A percentile compares a stretch with the other conserved stretches of the same genome.
Evolutionary conservation across 2,329 filamentous ascomycete species (phyloP).

Genomic region (Chaetothyriales sp.): DNA sequence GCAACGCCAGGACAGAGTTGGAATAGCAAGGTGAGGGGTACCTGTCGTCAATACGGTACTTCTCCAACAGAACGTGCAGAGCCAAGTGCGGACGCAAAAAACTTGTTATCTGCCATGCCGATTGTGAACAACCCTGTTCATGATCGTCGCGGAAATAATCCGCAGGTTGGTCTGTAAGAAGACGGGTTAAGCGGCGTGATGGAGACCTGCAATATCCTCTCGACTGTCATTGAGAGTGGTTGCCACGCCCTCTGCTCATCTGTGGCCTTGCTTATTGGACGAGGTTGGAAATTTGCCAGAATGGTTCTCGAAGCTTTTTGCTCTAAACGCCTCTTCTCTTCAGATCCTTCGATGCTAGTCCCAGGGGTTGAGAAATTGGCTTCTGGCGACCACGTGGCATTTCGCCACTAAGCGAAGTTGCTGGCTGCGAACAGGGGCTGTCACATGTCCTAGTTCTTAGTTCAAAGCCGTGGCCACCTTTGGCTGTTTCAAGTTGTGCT

Average conservation of each 20-base stretch:
- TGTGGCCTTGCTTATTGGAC: background rate
- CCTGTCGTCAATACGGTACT: background rate
- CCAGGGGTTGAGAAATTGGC: background rate
- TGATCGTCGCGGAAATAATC: background rate
- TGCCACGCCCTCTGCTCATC: no score
- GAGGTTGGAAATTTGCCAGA: background rate
- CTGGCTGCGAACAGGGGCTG: background rate
- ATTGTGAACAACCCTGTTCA: background rate
- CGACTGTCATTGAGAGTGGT: background rate
- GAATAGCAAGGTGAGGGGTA: background rate
- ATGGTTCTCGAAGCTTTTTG: background rate
- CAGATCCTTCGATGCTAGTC: background rate
- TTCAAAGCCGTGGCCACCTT: background rate
- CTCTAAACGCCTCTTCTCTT: background rate
- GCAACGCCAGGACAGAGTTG: background rate
- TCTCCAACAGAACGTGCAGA: background rate
- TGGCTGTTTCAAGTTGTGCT: background rate
- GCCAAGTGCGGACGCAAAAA: background rate
- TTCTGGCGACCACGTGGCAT: constrained; percentile 1
- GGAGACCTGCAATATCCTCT: background rate
- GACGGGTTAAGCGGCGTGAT: background rate
- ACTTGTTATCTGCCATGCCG: background rate
- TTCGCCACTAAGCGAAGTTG: background rate
- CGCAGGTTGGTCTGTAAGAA: background rate
- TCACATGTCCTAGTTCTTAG: background rate